phyloP scores from a whole-genome alignment of 148 eudicot genomes.

The Drosera capensis region DNA sequence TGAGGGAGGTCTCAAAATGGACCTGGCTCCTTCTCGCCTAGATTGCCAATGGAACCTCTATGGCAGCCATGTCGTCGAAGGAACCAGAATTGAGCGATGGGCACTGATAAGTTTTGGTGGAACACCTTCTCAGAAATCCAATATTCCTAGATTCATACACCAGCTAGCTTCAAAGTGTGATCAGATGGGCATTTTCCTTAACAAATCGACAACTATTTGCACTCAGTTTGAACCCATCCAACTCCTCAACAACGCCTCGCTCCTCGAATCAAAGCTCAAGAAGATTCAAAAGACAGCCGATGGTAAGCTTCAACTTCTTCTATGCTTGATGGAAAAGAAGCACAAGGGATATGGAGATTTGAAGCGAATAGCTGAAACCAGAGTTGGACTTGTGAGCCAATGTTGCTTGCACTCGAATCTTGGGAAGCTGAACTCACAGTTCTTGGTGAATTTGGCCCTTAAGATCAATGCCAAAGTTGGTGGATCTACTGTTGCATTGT shows the following conservation, averaged over 20 bases:
- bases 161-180: conserved; percentile 65
- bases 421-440: conserved; percentile 47
- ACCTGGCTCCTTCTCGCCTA: conserved; percentile 42
- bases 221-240: conserved; percentile 73
- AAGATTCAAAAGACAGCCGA: conserved; percentile 40
- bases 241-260: conserved; percentile 46
- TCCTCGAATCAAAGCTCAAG: conserved; percentile 55
- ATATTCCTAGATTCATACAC: conserved; percentile 52
- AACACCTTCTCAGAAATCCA: conserved; percentile 39
- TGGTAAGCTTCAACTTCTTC: conserved; percentile 60
- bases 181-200: conserved; percentile 65
- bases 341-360: conserved; percentile 90
- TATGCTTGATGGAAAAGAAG: conserved; percentile 83
- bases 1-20: conserved; percentile 39
- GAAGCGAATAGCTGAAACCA: conserved; percentile 79
- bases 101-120: conserved; percentile 82
- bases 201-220: conserved; percentile 29
- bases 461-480: conserved; percentile 94
- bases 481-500: conserved; percentile 77
- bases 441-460: conserved; percentile 73
- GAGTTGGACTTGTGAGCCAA: conserved; percentile 70
- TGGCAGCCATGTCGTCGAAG: conserved; percentile 78
- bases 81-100: conserved; percentile 63
- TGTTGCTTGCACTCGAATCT: conserved; percentile 81
- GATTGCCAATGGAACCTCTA: conserved; percentile 91